Evolutionary conservation across 1,284 basidiomycete genomes (phyloP).

Genomic region (Pseudozyma tsukubaensis): DNA sequence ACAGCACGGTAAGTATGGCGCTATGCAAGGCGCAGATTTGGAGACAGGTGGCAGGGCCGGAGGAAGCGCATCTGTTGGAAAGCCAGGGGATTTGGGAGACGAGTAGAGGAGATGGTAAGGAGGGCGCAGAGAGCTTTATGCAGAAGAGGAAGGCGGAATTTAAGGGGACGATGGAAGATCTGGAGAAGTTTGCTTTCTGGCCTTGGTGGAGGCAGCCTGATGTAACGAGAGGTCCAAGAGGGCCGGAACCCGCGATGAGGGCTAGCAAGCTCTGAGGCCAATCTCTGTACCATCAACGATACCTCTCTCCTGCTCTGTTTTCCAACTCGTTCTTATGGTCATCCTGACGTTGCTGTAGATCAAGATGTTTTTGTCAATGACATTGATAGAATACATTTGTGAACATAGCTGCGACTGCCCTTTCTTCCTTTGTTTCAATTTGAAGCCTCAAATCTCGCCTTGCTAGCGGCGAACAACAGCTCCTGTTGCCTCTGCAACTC

Average conservation of each 20-base stretch:
- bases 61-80: conserved; percentile 56
- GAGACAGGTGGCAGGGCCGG: conserved; percentile 42
- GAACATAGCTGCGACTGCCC: background rate
- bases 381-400: conserved; percentile 4
- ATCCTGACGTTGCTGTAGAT: too few species aligned
- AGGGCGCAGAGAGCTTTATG: conserved; percentile 56
- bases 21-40: conserved; percentile 57
- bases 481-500: conserved; percentile 89
- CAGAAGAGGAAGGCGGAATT: conserved; percentile 51
- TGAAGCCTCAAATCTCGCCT: conserved; percentile 72
- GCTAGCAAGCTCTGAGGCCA: conserved; percentile 12
- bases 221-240: conserved; percentile 20
- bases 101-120: conserved; percentile 41
- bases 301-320: too few species aligned
- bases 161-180: conserved; percentile 40
- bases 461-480: conserved; percentile 87
- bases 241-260: conserved; percentile 34
- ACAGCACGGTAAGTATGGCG: conserved; percentile 54
- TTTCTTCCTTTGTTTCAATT: conserved; percentile 30
- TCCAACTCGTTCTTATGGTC: too few species aligned
- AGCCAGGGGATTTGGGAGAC: conserved; percentile 51
- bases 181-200: conserved; percentile 53
- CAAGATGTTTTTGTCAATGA: background rate
- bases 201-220: conserved; percentile 60
- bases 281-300: background rate